These are phyloP conservation scores for Neurospora sp. DNA, from an alignment of 495 filamentous ascomycete genomes.

Conservation along the genomic window DNA sequence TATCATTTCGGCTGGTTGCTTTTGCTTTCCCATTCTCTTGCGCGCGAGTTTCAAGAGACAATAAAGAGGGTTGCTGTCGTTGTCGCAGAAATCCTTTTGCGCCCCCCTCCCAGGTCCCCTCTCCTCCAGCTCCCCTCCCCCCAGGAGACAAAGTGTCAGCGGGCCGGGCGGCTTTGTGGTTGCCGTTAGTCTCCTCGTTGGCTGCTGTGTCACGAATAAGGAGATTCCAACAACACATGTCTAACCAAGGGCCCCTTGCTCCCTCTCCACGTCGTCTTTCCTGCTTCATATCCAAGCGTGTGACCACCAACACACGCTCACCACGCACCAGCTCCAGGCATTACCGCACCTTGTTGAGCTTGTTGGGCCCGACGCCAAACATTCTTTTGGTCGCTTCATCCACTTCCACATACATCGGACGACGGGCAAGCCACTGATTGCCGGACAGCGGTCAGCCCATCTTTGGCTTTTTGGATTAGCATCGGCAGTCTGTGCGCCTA, in stretches of 20 bases:
- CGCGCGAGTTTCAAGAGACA: not conserved
- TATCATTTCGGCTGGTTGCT: not conserved
- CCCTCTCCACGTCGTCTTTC: not conserved
- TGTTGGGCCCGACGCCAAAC: not conserved
- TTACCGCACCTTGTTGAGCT: not conserved
- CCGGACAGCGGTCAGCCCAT: not conserved
- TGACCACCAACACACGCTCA: not conserved
- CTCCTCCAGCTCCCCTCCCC: too few relatives aligned
- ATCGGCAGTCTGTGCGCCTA: not conserved
- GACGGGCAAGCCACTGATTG: not conserved
- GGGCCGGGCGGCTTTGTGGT: not conserved
- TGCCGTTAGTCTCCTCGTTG: not conserved
- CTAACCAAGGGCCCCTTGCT: not conserved
- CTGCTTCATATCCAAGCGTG: not conserved
- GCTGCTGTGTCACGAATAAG: not conserved
- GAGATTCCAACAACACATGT: not conserved
- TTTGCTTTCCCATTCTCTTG: not conserved
- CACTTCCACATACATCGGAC: not conserved
- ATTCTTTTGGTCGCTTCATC: not conserved
- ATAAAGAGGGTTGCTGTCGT: not conserved
- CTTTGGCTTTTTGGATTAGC: not conserved
- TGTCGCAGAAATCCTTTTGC: not conserved
- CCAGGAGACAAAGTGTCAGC: not conserved
- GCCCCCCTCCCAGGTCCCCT: not conserved
- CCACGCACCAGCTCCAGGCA: not conserved